phyloP scores from a whole-genome alignment of 371 early-diverging fungal genomes.

The Mucor lusitanicus region DNA sequence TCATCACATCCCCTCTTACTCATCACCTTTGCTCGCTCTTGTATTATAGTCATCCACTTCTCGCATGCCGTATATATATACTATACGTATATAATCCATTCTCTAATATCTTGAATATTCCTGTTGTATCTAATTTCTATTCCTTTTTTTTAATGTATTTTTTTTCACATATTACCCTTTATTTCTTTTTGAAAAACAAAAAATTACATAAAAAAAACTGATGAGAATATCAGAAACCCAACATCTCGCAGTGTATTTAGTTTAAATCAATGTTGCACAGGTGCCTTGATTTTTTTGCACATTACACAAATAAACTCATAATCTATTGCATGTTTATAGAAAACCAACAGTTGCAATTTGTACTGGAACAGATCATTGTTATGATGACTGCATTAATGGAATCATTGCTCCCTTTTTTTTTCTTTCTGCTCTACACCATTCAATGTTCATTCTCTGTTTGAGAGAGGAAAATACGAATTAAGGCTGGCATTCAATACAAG shows the following conservation, averaged over 20 bases:
- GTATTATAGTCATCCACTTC: neutral
- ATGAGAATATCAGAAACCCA: neutral
- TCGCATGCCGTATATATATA: neutral
- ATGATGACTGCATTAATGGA: neutral
- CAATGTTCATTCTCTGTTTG: neutral
- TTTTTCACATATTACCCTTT: neutral
- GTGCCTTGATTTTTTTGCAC: neutral
- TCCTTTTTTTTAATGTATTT: neutral
- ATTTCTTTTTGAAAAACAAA: neutral
- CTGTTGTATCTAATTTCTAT: neutral
- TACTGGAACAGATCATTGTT: neutral
- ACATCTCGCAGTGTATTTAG: neutral
- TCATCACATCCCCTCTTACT: neutral
- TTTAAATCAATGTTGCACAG: neutral
- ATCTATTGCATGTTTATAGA: neutral
- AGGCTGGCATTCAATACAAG: neutral
- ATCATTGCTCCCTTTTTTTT: neutral
- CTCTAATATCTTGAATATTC: neutral
- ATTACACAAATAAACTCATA: neutral
- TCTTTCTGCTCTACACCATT: neutral
- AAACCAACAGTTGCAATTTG: neutral
- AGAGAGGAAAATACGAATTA: neutral
- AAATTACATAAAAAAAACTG: neutral
- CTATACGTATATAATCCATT: neutral
- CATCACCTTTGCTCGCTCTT: neutral